Evolutionary conservation across 2,329 filamentous ascomycete genomes (phyloP).

Genomic region (Fonsecaea erecta): DNA sequence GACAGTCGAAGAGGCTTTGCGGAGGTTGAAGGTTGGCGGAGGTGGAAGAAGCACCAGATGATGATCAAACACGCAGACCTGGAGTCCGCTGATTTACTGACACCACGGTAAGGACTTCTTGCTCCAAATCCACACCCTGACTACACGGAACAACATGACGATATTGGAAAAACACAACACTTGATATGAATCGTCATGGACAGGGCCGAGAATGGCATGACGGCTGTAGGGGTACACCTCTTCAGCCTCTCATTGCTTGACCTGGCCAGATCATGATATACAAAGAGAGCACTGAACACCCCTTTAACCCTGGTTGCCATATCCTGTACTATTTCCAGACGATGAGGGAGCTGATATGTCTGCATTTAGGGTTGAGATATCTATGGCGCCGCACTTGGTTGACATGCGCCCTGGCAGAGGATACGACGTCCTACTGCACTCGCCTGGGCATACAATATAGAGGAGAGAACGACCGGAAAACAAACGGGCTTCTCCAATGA

Average conservation of each 20-base stretch:
- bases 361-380: not conserved
- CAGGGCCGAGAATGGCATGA: not conserved
- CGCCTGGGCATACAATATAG: not conserved
- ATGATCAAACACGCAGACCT: not conserved
- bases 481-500: not conserved
- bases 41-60: constrained; percentile 1
- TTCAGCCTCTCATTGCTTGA: constrained; percentile 8
- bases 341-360: not conserved
- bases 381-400: not conserved
- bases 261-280: constrained; percentile 52
- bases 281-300: constrained; percentile 64
- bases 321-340: not conserved
- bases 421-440: not conserved
- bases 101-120: not conserved
- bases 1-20: constrained; percentile 50
- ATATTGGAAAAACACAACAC: constrained; percentile 14
- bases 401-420: not conserved
- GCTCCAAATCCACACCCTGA: not conserved
- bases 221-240: constrained; percentile 2
- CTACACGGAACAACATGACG: constrained; percentile 10
- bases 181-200: constrained; percentile 31
- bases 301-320: not conserved
- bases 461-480: no score
- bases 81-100: not conserved
- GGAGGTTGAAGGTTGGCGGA: constrained; percentile 43